Percentiles rank a stretch among this genome's conserved stretches.
These are phyloP conservation scores for Phaeosphaeriaceae sp. DNA, from an alignment of 2,329 filamentous ascomycete genomes.

Conservation along the genomic window DNA sequence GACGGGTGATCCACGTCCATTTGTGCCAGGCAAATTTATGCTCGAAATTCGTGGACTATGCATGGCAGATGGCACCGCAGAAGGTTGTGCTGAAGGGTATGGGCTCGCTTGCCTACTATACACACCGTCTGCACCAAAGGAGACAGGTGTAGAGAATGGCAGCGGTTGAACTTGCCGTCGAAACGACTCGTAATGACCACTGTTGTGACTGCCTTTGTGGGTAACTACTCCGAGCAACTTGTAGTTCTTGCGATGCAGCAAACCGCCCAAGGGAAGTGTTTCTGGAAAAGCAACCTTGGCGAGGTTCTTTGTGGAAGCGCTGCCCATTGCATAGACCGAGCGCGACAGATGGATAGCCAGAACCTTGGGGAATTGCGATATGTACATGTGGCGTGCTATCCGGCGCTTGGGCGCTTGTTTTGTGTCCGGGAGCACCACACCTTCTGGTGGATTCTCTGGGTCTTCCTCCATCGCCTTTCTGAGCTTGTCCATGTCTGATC, in stretches of 20 bases:
- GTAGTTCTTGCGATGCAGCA: slow-evolving; percentile 80
- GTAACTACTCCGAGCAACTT: slow-evolving; percentile 86
- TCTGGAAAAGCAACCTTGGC: slow-evolving; percentile 95
- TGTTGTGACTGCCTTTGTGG: slow-evolving; percentile 94
- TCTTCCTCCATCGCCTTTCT: slow-evolving; percentile 76
- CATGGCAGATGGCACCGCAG: slow-evolving; percentile 46
- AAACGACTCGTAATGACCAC: slow-evolving; percentile 97
- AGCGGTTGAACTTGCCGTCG: slow-evolving; percentile 80
- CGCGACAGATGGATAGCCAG: slow-evolving; percentile 91
- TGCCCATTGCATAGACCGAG: slow-evolving; percentile 83
- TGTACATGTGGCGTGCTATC: slow-evolving; percentile 87
- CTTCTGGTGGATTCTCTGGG: slow-evolving; percentile 77
- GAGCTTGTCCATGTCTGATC: slow-evolving; percentile 69
- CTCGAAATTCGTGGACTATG: slow-evolving; percentile 56
- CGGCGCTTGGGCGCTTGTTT: slow-evolving; percentile 78
- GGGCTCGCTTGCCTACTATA: slow-evolving; percentile 68
- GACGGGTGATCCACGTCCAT: slow-evolving; percentile 34
- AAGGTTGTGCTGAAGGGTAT: slow-evolving; percentile 52
- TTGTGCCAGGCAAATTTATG: slow-evolving; percentile 32
- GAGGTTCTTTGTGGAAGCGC: slow-evolving; percentile 86
- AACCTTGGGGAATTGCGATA: slow-evolving; percentile 86
- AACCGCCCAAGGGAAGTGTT: slow-evolving; percentile 78
- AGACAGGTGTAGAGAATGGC: slow-evolving; percentile 82
- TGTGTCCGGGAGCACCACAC: slow-evolving; percentile 75
- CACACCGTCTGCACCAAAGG: slow-evolving; percentile 76